A percentile compares a stretch with the other conserved stretches of the same genome.
These are phyloP conservation scores for Trebouxia gelatinosa DNA, from an alignment of 163 green algal genomes.

Conservation along the genomic window DNA sequence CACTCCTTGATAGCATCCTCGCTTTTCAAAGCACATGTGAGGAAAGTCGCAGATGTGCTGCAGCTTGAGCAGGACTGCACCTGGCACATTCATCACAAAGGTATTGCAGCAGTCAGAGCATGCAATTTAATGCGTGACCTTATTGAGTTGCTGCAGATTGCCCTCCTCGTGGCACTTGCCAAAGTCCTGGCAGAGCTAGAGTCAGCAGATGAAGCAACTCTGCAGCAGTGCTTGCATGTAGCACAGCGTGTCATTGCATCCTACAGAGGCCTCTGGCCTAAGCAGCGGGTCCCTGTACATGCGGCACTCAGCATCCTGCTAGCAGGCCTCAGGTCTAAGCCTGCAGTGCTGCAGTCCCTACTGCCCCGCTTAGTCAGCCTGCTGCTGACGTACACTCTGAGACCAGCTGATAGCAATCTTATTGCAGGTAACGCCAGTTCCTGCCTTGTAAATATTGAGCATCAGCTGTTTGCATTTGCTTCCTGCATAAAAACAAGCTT, in stretches of 20 bases:
- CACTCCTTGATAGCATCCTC: not conserved
- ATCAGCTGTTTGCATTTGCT: not conserved
- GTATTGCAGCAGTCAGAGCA: not conserved
- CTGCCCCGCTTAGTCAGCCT: conserved; percentile 13
- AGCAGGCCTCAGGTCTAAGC: not conserved
- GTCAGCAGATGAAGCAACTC: not conserved
- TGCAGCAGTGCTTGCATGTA: conserved; percentile 30
- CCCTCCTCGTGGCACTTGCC: conserved; percentile 19
- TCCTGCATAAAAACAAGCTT: not conserved
- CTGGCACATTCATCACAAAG: too few species aligned
- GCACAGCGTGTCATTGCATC: not conserved
- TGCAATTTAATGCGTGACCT: not conserved
- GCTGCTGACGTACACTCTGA: conserved; percentile 23
- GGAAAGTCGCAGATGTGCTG: not conserved
- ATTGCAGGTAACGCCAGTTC: conserved; percentile 6
- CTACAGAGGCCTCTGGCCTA: conserved; percentile 30
- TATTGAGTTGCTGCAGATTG: not conserved
- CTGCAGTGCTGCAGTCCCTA: conserved; percentile 1
- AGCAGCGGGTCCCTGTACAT: conserved; percentile 23
- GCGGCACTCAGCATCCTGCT: conserved; percentile 25
- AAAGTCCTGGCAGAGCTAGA: conserved; percentile 4
- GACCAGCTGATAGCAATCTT: not conserved
- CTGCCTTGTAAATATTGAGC: not conserved
- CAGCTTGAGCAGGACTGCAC: too few species aligned
- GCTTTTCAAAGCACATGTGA: not conserved